Evolutionary conservation across 805 yeast species (phyloP), one percentile per base, ranked within the genome.

Genomic region (Kodamaea nitidulidarum): DNA sequence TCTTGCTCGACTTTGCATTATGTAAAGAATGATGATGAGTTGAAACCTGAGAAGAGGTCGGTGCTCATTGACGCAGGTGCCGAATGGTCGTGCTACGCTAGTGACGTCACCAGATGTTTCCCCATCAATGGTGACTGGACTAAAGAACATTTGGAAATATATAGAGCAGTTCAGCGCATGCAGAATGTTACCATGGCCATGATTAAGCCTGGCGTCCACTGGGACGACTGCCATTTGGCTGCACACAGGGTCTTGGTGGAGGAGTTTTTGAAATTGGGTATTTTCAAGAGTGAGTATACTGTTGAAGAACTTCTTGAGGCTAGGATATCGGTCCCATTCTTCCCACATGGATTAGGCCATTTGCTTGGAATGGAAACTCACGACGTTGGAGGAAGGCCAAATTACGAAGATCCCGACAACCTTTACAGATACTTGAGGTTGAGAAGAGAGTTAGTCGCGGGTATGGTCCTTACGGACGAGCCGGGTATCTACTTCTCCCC

Each of bases 261-360:
- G 31, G 80, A 78, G 44, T 83, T 91, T 50, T 56, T 84, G 41
- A 62, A 75, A 43, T 65, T 93, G 27, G 97, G 97, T 0, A 75
- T 91, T 27, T 87, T 91, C 67, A 74, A 74, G 41, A 50, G 59
- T 18, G 74, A 78, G 15, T 71, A 51, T 43, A 56, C 76, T 4
- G 78, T 67, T 12, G 75, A 81, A 15, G 93, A 88, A 47, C 78
- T 91, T 24, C 79, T 77, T 44, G 73, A 76, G 1, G 75, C 95
- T 36, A 74, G 80, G 41, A 78, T 83, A 4, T 78, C 95, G 3
- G 83, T 81, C 4, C 76, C 84, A 15, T 91, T 91, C 63, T 87
- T 81, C 61, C 98, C 98, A 2, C 98, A 93, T 56, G 98, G 98
- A 0, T 67, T 93, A 41, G 98, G 98, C 10, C 98, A 91, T 56